Conservation (phyloP, 1,284 basidiomycete species). For the Cutaneotrichosporon mucoides region DNA sequence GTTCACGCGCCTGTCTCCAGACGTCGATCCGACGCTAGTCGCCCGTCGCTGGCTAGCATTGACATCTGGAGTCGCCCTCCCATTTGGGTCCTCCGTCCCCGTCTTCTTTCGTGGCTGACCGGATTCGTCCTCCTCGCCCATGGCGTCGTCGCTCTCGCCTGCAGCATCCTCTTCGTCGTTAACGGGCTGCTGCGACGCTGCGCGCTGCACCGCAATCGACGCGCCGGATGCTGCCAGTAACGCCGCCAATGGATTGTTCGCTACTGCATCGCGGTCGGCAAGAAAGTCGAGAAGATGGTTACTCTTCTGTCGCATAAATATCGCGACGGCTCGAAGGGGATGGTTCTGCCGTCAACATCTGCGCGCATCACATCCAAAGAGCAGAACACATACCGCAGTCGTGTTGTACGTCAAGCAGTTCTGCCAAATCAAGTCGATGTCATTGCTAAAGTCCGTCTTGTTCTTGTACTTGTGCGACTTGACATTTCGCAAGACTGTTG, state of each 20-base stretch:
- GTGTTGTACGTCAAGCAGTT: constrained; percentile 94
- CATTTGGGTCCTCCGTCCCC: constrained; percentile 21
- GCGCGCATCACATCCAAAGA: constrained; percentile 3
- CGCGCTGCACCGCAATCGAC: constrained; percentile 13
- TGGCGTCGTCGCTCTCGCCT: constrained; percentile 39
- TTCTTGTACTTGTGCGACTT: constrained; percentile 87
- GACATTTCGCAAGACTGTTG: constrained; percentile 86
- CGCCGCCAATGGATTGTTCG: constrained; percentile 28
- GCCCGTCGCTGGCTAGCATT: constrained; percentile 20
- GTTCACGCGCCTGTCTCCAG: constrained; percentile 20
- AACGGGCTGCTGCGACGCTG: constrained; percentile 14
- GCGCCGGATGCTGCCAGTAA: constrained; percentile 14
- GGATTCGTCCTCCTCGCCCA: constrained; percentile 21
- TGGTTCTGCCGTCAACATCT: constrained; percentile 55
- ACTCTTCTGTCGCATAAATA: constrained; percentile 68
- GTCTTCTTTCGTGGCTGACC: constrained; percentile 1
- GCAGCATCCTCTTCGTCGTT: constrained; percentile 41
- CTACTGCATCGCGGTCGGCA: constrained; percentile 76
- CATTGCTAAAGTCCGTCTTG: constrained; percentile 87
- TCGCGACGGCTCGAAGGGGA: constrained; percentile 72
- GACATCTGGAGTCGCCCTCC: constrained; percentile 20
- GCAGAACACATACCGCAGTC: constrained; percentile 61
- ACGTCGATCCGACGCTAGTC: constrained; percentile 19
- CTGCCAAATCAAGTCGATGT: constrained; percentile 93
- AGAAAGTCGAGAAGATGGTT: constrained; percentile 80